Percentiles rank a stretch among this genome's conserved stretches.
phyloP scores from a whole-genome alignment of 495 filamentous ascomycete species.

The Neurospora sublineolata region DNA sequence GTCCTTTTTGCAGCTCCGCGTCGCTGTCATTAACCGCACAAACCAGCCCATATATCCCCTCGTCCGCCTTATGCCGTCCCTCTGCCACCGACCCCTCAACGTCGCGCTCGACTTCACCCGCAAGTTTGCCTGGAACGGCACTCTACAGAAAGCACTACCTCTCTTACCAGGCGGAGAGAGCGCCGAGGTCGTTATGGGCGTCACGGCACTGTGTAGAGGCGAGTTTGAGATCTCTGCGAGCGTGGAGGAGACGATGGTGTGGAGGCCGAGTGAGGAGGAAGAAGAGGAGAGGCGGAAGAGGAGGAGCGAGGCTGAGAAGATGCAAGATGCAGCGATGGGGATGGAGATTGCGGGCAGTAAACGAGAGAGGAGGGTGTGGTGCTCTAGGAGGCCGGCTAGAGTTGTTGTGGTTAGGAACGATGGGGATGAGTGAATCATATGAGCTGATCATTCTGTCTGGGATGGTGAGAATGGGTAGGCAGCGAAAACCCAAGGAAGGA shows the following conservation, averaged over 20 bases:
- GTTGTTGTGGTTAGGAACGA: slow-evolving; percentile 36
- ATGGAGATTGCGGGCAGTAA: slow-evolving; percentile 12
- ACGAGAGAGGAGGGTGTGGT: slow-evolving; percentile 60
- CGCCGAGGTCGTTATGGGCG: slow-evolving; percentile 46
- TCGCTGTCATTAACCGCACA: slow-evolving; percentile 63
- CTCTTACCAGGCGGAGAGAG: slow-evolving; percentile 44
- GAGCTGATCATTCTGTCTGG: neutral
- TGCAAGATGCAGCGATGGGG: slow-evolving; percentile 39
- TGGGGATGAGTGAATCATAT: neutral
- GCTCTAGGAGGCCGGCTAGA: slow-evolving; percentile 52
- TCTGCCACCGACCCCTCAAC: slow-evolving; percentile 61
- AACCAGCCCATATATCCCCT: slow-evolving; percentile 55
- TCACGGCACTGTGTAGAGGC: slow-evolving; percentile 64
- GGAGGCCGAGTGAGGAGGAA: slow-evolving; percentile 19
- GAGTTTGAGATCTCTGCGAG: slow-evolving; percentile 73
- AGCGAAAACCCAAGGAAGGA: neutral
- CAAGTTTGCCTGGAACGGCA: slow-evolving; percentile 73
- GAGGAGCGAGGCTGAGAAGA: slow-evolving; percentile 37
- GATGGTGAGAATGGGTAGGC: too few species aligned
- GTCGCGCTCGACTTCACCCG: slow-evolving; percentile 74
- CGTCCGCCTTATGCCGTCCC: slow-evolving; percentile 63
- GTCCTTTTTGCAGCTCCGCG: slow-evolving; percentile 55
- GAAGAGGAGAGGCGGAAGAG: slow-evolving; percentile 12
- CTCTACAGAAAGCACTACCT: slow-evolving; percentile 62
- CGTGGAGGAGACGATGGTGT: slow-evolving; percentile 62